These are phyloP conservation scores for Saccharomycopsis schoenii DNA, from an alignment of 805 yeast genomes.

Conservation along the genomic window DNA sequence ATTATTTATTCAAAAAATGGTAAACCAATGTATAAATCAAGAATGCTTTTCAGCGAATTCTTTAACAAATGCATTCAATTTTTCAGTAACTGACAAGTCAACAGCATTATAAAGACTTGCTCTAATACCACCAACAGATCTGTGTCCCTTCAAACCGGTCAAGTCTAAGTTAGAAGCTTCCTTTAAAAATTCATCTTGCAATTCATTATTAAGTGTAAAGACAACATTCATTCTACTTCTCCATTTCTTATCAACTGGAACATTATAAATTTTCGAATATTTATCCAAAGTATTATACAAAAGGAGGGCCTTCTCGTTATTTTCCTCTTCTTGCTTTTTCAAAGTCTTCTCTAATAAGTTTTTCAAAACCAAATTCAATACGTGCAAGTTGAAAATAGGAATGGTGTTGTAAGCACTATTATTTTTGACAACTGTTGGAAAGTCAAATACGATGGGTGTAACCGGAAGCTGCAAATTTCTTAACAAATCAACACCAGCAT, in stretches of 20 bases:
- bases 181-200: slow-evolving; percentile 38
- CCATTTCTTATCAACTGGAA: slow-evolving; percentile 52
- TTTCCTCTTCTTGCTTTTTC: slow-evolving; percentile 43
- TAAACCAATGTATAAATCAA: not conserved
- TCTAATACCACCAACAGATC: slow-evolving; percentile 96
- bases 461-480: slow-evolving; percentile 56
- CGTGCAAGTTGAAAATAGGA: slow-evolving; percentile 85
- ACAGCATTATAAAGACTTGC: slow-evolving; percentile 91
- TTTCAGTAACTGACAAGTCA: slow-evolving; percentile 45
- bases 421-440: slow-evolving; percentile 75
- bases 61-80: slow-evolving; percentile 45
- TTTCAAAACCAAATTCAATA: slow-evolving; percentile 68
- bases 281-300: slow-evolving; percentile 60
- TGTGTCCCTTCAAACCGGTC: slow-evolving; percentile 85
- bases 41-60: slow-evolving; percentile 42
- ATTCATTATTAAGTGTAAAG: slow-evolving; percentile 56
- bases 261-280: slow-evolving; percentile 51
- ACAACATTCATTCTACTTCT: slow-evolving; percentile 93
- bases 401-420: slow-evolving; percentile 93
- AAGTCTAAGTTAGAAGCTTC: slow-evolving; percentile 52
- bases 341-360: slow-evolving; percentile 43
- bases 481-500: slow-evolving; percentile 54
- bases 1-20: not conserved
- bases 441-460: slow-evolving; percentile 82
- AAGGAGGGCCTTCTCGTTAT: slow-evolving; percentile 49